Percentiles rank a stretch among this genome's conserved stretches.
Evolutionary conservation across 208 protist species (phyloP).

Genomic region (Leishmania aethiopica): DNA sequence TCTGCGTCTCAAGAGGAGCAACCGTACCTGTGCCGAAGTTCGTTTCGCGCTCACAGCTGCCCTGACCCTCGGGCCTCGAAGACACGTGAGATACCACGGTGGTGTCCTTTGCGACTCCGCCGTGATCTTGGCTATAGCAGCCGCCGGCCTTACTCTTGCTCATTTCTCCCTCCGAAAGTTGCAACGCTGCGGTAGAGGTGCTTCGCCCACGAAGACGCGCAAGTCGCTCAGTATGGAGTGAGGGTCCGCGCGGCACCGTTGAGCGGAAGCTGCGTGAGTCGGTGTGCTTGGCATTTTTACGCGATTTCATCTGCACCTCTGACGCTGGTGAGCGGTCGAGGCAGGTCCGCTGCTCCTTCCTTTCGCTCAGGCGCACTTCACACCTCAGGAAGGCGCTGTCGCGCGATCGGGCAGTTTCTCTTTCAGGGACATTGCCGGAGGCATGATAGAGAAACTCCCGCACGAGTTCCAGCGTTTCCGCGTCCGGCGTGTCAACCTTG

Average conservation of each 20-base stretch:
- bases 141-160: background rate
- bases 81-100: background rate
- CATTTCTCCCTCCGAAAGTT: background rate
- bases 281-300: background rate
- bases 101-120: background rate
- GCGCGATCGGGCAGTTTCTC: background rate
- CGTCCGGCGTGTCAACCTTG: background rate
- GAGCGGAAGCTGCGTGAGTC: background rate
- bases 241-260: background rate
- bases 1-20: background rate
- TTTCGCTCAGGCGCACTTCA: background rate
- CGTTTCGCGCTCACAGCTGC: background rate
- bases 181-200: background rate
- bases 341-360: background rate
- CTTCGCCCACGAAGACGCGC: conserved; percentile 2
- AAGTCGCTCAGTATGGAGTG: conserved; percentile 6
- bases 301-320: background rate
- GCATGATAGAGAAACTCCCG: conserved; percentile 8
- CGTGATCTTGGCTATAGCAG: conserved; percentile 1
- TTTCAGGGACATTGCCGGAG: background rate
- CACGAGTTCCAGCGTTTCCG: conserved; percentile 2
- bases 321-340: background rate
- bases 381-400: background rate
- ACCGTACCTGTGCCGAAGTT: background rate
- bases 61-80: background rate